Base-by-base conservation (phyloP, 768 basidiomycete genomes). In the Artomyces pyxidatus region DNA sequence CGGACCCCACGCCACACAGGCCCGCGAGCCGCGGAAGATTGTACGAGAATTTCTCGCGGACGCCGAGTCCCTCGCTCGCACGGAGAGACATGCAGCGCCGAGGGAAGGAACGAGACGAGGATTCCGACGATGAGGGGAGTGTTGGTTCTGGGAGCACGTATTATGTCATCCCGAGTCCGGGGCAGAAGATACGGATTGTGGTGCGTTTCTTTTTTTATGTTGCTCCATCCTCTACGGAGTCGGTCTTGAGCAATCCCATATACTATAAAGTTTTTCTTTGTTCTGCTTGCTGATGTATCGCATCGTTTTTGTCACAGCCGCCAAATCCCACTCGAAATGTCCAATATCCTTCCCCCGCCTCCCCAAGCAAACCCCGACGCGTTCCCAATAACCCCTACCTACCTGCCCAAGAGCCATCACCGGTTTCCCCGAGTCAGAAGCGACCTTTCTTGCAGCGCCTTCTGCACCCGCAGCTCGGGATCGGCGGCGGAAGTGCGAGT, bases 151-250 rank as follows among this genome's bases (percentile, higher is more conserved):
- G 76, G 19, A 78, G 82, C 60, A 87, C 85, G 3, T 88, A 86
- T 68, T 87, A 85, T 60, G 77, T 86, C 54, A 72, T 85, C 35
- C 83, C 83, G 3, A 71, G 75, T 10, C 75, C 77, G 10, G 81
- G 82, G n/a, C 83, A 85, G 60, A 88, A 86, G 58, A 76, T 85
- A 49, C 83, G 81, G 61, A 74, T 85, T 53, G 72, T 87, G 58
- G 85, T 86, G 66, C 73, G 85, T 75, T n/a, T 41, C 50, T 58
- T n/a, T 11, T 25, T 35, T 12, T 6, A 22, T 6, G 19, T 32
- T 27, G 25, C 10, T 8, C 42, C 39, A 17, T n/a, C n/a, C n/a
- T n/a, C n/a, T n/a, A n/a, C n/a, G n/a, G n/a, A n/a, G n/a, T n/a
- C n/a, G n/a, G n/a, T n/a, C n/a, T n/a, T n/a, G n/a, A n/a, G n/a